phyloP scores from a whole-genome alignment of 208 protist genomes.

The Trypanosoma congolense region DNA sequence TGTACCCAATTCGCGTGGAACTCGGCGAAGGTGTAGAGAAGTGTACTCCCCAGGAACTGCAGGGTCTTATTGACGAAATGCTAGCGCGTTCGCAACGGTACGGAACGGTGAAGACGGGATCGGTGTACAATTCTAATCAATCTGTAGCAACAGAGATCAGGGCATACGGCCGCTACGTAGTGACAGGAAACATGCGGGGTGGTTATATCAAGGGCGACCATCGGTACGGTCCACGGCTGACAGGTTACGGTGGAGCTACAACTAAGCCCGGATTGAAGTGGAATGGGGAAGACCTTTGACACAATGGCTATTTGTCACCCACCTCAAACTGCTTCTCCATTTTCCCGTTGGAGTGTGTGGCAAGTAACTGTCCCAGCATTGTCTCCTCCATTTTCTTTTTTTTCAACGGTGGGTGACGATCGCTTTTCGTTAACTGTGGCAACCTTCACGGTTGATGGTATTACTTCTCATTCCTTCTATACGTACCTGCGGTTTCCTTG shows the following conservation, averaged over 20 bases:
- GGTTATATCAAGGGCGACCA: conserved; percentile 84
- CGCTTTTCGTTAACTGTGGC: too few relatives aligned
- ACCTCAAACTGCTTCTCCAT: neutral
- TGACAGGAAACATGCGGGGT: conserved; percentile 84
- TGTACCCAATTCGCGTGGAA: conserved; percentile 81
- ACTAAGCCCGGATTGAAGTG: conserved; percentile 76
- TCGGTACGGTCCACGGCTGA: conserved; percentile 76
- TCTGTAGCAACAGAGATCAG: conserved; percentile 47
- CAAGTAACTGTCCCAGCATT: too few relatives aligned
- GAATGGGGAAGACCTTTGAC: conserved; percentile 71
- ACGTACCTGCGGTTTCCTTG: too few relatives aligned
- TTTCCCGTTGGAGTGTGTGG: too few relatives aligned
- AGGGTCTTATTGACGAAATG: conserved; percentile 59
- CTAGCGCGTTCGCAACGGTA: conserved; percentile 67
- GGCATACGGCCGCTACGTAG: conserved; percentile 70
- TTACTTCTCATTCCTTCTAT: too few relatives aligned
- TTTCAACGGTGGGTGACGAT: too few relatives aligned
- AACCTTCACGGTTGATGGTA: too few relatives aligned
- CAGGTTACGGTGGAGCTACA: conserved; percentile 77
- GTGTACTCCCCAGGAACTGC: conserved; percentile 54
- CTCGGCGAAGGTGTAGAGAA: conserved; percentile 57
- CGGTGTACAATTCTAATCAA: conserved; percentile 66
- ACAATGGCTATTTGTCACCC: neutral
- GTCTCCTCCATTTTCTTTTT: too few relatives aligned
- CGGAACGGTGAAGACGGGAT: conserved; percentile 63